Base-by-base conservation (phyloP, 805 yeast genomes). In the Yamadazyma endophytica region DNA sequence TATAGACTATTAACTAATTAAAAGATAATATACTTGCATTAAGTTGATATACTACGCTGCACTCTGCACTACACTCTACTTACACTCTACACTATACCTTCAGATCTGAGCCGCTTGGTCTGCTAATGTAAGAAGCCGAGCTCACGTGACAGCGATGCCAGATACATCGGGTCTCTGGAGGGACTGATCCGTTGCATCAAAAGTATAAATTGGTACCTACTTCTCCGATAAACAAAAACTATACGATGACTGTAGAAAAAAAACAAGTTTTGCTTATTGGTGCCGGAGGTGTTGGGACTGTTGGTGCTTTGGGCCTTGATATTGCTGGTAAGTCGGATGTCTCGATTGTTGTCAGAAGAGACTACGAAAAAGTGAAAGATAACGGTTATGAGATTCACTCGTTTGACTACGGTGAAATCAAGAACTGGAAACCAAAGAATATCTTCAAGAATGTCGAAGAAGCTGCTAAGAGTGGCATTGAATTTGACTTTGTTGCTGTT, bases 261-360 rank as follows among this genome's bases (percentile, higher is more conserved):
- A n/a, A n/a, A n/a, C n/a, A 47, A 26, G 77, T 79, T 12, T 61
- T 85, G 9, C 61, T 85, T 9, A 70, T 85, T 23, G 95, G 95
- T 8, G 72, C 86, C 25, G 96, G 95, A 11, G 95, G 95, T 22
- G 92, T 86, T 9, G 96, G 96, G 21, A 70, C 86, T 12, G 73
- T 86, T 20, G 79, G 82, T 2, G 85, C 94, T 0, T 68, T 79
- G 29, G 75, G 83, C 0, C 61, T 86, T 19, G 67, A 64, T 42
- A 50, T 53, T 24, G 62, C 69, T 26, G 74, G 70, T 0, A 54
- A 62, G 25, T 65, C 75, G 6, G 54, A 56, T 13, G 62, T 61
- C 9, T 56, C 68, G 13, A 44, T 59, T 6, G 63, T 65, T 6
- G 52, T 64, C 11, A 42, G 71, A 34, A 60, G 64, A 1, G 66